Evolutionary conservation across 2,329 filamentous ascomycete species (phyloP).

Genomic region (Hymenoscyphus fraxineus): DNA sequence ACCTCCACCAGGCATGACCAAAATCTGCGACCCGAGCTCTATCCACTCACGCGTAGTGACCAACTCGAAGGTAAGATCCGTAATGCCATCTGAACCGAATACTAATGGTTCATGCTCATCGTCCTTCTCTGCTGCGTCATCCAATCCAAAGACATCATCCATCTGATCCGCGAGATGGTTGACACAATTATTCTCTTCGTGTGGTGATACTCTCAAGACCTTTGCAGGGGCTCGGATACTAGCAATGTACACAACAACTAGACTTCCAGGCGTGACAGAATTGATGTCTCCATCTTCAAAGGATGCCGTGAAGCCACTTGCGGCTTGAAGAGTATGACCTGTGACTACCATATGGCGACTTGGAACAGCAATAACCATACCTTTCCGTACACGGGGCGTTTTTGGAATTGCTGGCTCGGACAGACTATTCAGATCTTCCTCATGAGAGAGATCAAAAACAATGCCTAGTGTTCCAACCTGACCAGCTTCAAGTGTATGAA

Average conservation of each 20-base stretch:
- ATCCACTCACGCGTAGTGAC: constrained; percentile 69
- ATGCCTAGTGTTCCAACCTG: constrained; percentile 90
- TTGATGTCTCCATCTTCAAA: constrained; percentile 64
- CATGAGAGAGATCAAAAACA: constrained; percentile 48
- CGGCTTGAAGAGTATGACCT: constrained; percentile 57
- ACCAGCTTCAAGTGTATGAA: constrained; percentile 68
- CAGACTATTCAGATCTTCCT: constrained; percentile 33
- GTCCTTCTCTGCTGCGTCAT: constrained; percentile 43
- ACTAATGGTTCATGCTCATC: constrained; percentile 31
- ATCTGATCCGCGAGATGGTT: constrained; percentile 6
- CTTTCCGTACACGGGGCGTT: constrained; percentile 59
- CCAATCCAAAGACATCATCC: constrained; percentile 56
- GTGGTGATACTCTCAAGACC: constrained; percentile 52
- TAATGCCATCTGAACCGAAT: constrained; percentile 38
- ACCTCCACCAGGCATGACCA: constrained; percentile 69
- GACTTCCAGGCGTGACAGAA: constrained; percentile 60
- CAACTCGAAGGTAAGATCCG: constrained; percentile 63
- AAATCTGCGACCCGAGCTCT: constrained; percentile 64
- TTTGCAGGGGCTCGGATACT: constrained; percentile 81
- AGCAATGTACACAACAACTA: constrained; percentile 80
- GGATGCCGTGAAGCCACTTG: constrained; percentile 65
- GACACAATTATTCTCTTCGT: constrained; percentile 25
- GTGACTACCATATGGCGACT: constrained; percentile 55
- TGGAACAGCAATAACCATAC: constrained; percentile 73
- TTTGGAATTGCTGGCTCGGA: constrained; percentile 34